Conservation (phyloP, 2,329 filamentous ascomycete genomes). For the Claviceps pazoutovae region DNA sequence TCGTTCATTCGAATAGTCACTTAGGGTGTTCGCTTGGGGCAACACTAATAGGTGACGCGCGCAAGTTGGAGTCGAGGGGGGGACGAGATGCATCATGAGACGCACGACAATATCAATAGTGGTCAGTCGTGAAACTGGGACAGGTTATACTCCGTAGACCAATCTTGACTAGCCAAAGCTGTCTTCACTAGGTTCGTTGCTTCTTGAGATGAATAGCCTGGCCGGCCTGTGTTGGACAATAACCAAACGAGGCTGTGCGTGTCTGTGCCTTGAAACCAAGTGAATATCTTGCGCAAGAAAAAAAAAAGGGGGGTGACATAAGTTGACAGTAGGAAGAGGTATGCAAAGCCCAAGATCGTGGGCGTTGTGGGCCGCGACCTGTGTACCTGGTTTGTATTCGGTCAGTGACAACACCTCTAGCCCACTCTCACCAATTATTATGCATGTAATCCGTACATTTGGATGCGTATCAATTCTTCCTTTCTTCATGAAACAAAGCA, state of each 20-base stretch:
- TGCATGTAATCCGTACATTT: background rate
- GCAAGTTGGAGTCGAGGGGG: background rate
- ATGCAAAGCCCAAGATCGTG: background rate
- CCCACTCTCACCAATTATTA: background rate
- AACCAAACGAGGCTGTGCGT: background rate
- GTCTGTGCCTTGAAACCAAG: background rate
- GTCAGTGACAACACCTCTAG: background rate
- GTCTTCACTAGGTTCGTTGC: background rate
- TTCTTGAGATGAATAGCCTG: background rate
- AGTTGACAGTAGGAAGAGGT: background rate
- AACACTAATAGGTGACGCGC: background rate
- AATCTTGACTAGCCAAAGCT: background rate
- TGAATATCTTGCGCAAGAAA: background rate
- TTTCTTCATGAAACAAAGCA: background rate
- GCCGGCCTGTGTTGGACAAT: background rate
- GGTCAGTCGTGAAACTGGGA: conserved; percentile 6
- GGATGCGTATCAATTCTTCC: background rate
- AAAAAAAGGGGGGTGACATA: background rate
- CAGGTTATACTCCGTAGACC: too few species aligned
- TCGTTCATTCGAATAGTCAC: background rate
- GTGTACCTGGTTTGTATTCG: background rate
- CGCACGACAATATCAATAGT: conserved; percentile 9
- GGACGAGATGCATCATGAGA: conserved; percentile 8
- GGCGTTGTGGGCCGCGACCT: background rate
- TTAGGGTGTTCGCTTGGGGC: background rate